Base-by-base conservation (phyloP, 371 early-diverging fungal genomes). In the Mortierella sp. region DNA sequence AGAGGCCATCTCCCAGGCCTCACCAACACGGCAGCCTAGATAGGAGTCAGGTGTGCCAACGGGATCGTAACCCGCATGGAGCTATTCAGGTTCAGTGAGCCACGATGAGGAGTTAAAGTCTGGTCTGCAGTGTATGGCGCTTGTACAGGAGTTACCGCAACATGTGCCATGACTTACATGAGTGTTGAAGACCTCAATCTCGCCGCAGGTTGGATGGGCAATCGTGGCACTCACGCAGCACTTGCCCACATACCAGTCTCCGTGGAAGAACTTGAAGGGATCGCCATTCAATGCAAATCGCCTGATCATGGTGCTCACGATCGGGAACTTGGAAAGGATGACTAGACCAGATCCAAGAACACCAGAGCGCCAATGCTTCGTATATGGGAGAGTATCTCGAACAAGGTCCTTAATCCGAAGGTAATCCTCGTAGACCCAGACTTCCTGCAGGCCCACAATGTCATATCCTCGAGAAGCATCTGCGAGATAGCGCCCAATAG, bases 201-300 rank as follows among this genome's bases (percentile, higher is more conserved):
- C 60, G 28, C 88, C 90, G 50, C 82, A 76, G 19, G 80, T 77
- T 2, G 90, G 90, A 64, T 88, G 88, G 2, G 80, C 79, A 49
- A 90, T 62, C 24, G 81, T 80, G 7, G 81, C 83, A 37, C 82
- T 83, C 6, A 80, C 88, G 62, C 72, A 81, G 3, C 87, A 86
- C 74, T 90, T 90, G 25, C 88, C 88, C 9, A 84, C 88, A 76
- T 85, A 88, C 71, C 79, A 90, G 60, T 90, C 90, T 2, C 90
- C 90, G 49, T 88, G 87, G 8, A 78, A 81, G 12, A 87, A 49
- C 54, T 83, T 83, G 22, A 86, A 60, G 2, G 90, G 88, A 29
- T 81, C 80, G 8, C 90, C 90, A 43, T 88, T 85, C 39, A 88
- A 59, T 1, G 85, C 72, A 61, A 86, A 90, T 17, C 82, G 82